Conservation (phyloP, 441 rosid species). For the Corymbia citriodora region DNA sequence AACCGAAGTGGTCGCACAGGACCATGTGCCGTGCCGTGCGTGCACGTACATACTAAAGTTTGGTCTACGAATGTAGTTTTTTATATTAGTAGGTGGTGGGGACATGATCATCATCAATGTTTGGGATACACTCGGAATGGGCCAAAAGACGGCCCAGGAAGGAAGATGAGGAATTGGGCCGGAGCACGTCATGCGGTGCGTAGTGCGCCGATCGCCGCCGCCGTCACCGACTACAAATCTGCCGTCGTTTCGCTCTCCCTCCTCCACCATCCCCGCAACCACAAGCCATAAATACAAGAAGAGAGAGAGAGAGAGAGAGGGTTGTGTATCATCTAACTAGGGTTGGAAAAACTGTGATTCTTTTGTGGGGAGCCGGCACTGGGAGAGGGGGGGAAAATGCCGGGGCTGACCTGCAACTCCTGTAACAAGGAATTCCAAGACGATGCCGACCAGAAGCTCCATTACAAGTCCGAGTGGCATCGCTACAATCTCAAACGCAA, state of each 20-base stretch:
- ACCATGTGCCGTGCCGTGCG: no score
- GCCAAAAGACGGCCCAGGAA: neutral
- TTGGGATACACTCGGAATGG: neutral
- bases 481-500: constrained; percentile 97
- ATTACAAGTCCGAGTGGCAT: constrained; percentile 97
- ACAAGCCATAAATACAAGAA: neutral
- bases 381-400: constrained; percentile 26
- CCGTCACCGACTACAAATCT: neutral
- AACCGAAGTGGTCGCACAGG: no score
- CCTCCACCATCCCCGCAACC: neutral
- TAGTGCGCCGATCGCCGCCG: neutral
- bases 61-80: no score
- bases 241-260: neutral
- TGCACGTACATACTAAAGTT: no score
- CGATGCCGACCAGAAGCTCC: constrained; percentile 72
- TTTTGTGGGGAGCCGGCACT: neutral
- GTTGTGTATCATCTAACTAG: neutral
- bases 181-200: neutral
- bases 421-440: constrained; percentile 77
- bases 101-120: neutral
- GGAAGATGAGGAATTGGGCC: neutral
- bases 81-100: neutral
- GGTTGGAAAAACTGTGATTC: neutral
- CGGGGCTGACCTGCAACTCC: constrained; percentile 74
- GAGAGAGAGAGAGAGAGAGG: neutral